These are phyloP conservation scores for Pyrenochaeta sp. DNA, from an alignment of 2,329 filamentous ascomycete species.

Conservation along the genomic window DNA sequence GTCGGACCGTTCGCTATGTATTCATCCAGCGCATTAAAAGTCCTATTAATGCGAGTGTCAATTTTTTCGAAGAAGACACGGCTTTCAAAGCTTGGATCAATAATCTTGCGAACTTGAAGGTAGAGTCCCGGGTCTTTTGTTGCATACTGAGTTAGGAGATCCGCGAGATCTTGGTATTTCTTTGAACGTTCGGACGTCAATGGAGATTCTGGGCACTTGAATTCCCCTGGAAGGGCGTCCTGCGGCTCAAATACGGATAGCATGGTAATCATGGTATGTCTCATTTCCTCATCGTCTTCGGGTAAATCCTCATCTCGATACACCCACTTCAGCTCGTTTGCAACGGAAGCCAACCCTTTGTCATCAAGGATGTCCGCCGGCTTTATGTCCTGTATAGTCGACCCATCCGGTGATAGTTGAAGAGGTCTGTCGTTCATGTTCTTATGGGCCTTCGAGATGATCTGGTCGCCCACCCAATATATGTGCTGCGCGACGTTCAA, in stretches of 20 bases:
- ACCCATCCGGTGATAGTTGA: slow-evolving; percentile 43
- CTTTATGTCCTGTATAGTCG: slow-evolving; percentile 38
- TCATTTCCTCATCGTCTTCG: slow-evolving; percentile 41
- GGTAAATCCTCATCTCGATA: slow-evolving; percentile 37
- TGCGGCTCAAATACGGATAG: slow-evolving; percentile 49
- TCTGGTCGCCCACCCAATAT: slow-evolving; percentile 49
- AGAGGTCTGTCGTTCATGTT: slow-evolving; percentile 34
- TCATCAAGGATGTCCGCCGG: slow-evolving; percentile 40
- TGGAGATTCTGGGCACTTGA: slow-evolving; percentile 37
- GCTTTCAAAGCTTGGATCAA: slow-evolving; percentile 43
- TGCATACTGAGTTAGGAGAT: slow-evolving; percentile 40
- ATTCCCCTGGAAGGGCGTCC: slow-evolving; percentile 44
- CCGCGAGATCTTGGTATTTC: slow-evolving; percentile 42
- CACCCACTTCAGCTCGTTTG: slow-evolving; percentile 41
- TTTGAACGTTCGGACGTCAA: slow-evolving; percentile 37
- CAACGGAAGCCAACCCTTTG: slow-evolving; percentile 36
- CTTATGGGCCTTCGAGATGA: slow-evolving; percentile 35
- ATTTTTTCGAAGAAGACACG: slow-evolving; percentile 48
- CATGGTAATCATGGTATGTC: slow-evolving; percentile 43
- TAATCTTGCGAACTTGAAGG: slow-evolving; percentile 35
- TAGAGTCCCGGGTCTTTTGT: slow-evolving; percentile 37
- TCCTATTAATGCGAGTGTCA: slow-evolving; percentile 35
- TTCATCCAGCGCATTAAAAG: slow-evolving; percentile 41
- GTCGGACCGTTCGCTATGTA: slow-evolving; percentile 40
- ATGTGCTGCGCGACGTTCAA: slow-evolving; percentile 42